phyloP scores from a whole-genome alignment of 306 rosid species.

The Aeschynomene evenia region DNA sequence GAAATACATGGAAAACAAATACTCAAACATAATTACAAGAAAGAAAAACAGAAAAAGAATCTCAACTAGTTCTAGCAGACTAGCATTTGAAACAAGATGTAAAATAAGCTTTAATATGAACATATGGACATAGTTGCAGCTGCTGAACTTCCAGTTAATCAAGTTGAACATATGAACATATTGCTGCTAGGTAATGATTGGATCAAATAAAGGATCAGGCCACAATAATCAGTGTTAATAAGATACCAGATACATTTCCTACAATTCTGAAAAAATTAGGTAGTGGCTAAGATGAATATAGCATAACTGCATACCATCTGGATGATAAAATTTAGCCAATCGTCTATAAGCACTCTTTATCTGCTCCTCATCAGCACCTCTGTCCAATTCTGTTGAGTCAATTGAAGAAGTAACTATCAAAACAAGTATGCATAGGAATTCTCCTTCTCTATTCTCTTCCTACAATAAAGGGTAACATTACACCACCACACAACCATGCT shows the following conservation, averaged over 20 bases:
- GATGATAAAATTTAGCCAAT: conserved; percentile 94
- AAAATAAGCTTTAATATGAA: too few species aligned
- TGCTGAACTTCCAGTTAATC: conserved; percentile 17
- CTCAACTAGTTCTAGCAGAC: conserved; percentile 3
- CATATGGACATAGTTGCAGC: background rate
- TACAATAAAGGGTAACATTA: conserved; percentile 3
- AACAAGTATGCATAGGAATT: conserved; percentile 1
- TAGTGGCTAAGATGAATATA: conserved; percentile 17
- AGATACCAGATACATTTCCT: conserved; percentile 1
- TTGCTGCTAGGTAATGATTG: background rate
- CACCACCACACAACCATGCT: background rate
- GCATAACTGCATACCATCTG: conserved; percentile 75
- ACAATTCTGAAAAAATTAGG: conserved; percentile 5
- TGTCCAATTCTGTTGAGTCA: conserved; percentile 64
- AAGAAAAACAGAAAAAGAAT: background rate
- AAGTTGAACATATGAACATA: conserved; percentile 3
- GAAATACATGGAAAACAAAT: background rate
- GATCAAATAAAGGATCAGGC: background rate
- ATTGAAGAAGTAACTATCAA: conserved; percentile 24
- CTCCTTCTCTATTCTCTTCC: conserved; percentile 23
- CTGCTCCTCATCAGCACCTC: conserved; percentile 80
- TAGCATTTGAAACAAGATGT: conserved; percentile 18
- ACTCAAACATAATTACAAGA: background rate
- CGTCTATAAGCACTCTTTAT: conserved; percentile 87
- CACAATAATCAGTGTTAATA: conserved; percentile 9